Evolutionary conservation across 495 filamentous ascomycete genomes (phyloP), one percentile per base, ranked within the genome.

Genomic region (Annulohypoxylon maeteangense): DNA sequence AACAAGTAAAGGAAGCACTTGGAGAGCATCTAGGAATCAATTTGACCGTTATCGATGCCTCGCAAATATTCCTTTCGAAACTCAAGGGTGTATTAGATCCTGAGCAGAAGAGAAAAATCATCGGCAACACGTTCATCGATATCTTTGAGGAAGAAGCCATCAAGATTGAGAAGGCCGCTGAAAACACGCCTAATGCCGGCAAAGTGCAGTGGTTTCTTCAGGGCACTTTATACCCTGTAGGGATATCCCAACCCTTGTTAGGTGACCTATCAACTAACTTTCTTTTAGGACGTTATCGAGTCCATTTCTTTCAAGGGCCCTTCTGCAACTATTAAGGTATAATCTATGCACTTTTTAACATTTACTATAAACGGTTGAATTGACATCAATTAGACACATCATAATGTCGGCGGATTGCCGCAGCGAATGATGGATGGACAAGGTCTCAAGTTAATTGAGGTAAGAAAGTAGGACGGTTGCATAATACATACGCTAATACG

Each of bases 41-140:
- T 77, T 83, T 99, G 12, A 97, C 92, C 0, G 91, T 99, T 47
- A 87, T 95, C 4, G 92, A 99, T 74, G 95, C 90, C 10, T 83
- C 87, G 16, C 83, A 94, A 70, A 81, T 83, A 14, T 98, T 98
- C 83, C 79, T 98, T 20, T 80, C 77, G 7, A 82, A 88, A 14
- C 85, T 99, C 7, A 89, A 90, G 78, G 94, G 93, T 25, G 87
- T 95, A 38, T 72, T 72, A 0, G 92, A 97, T 42, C 95, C 95
- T 0, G 95, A 98, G 81, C 86, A 90, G 80, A 99, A 99, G 86
- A 87, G 95, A 27, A 98, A 95, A 82, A 89, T 98, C 74, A 98
- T 99, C 74, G 95, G 93, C 31, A 85, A 84, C 65, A 90, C 87
- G 20, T 90, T 94, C 79, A 98, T 98, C 75, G 93, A 97, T 67